Base-by-base conservation (phyloP, 1,284 basidiomycete genomes). In the Sphaerobolus stellatus region DNA sequence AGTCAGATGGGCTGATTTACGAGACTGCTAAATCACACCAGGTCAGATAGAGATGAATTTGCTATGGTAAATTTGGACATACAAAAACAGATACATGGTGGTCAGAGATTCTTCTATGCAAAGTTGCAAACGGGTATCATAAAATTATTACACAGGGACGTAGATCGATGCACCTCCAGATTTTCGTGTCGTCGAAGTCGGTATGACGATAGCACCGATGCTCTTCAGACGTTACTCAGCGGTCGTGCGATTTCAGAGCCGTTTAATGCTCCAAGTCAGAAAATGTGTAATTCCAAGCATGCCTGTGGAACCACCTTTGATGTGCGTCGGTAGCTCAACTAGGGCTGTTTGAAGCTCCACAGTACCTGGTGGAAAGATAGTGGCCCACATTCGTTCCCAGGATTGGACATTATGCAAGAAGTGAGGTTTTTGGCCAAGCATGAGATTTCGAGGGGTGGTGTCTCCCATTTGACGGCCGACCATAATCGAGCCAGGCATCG, bases 401-500 rank as follows among this genome's bases (percentile, higher is more conserved):
- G 33, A 30, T 1, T 38, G 33, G 1, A 34, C 20, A 30, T 54
- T 54, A 44, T 54, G 52, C 14, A 54, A 18, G 36, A 34, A 54
- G 30, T 53, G 51, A 3, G 51, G 51, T 20, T 24, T 34, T 2
- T 30, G 29, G 11, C 45, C 30, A 18, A 48, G n/a, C 22, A 54
- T 29, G 9, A 54, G 11, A 5, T 27, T 33, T 5, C 46, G 30
- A 9, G 52, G 13, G 5, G 4, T 36, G 11, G n/a, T 24, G 13
- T 49, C 30, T 25, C 52, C 52, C 45, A 41, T 48, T 25, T 62
- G 60, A 22, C 51, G 45, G 8, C 60, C 60, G 27, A 62, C 56
- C 2, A 62, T 45, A 2, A 59, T 50, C 13, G 56, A 52, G 13
- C 61, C 61, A 20, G 47, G 56, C 18, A 52, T 44, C 7, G 27